Base-by-base conservation (phyloP, 306 rosid genomes). In the Gynostemma pentaphyllum region DNA sequence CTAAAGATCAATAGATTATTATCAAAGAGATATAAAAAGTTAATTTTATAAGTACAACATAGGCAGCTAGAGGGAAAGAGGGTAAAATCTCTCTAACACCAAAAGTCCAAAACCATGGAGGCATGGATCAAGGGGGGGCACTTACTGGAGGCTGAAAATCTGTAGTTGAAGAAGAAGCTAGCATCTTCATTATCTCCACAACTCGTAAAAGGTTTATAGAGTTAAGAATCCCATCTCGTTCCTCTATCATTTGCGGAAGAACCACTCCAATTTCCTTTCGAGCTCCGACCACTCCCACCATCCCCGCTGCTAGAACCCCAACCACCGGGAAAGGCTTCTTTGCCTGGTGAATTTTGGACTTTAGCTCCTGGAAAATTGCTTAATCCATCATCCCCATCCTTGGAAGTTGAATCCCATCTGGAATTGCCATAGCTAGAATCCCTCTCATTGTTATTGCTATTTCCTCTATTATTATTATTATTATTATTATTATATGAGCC, bases 281-380 rank as follows among this genome's bases (percentile, higher is more conserved):
- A 53, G n/a, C 16, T 28, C 12, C 40, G 39, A 52, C 60, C 60
- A 15, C 22, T 53, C 22, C 61, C 39, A 28, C 40, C 61, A 37
- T 39, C 14, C 27, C 37, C 22, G 1, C 26, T 24, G 2, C 24
- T 37, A 5, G 66, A 30, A 34, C 72, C 89, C 90, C 96, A 85
- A 42, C 87, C 84, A 68, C 97, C 95, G 6, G 95, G 96, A 32
- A 88, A 88, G 63, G 96, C 94, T 74, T 88, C 96, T 72, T 79
- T 88, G 68, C 94, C 96, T 10, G 96, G 96, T 45, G 96, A 85
- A 61, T 83, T 88, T 76, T 81, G 89, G 71, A 77, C 78, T 77
- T 86, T 83, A 5, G 95, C 95, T 19, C 95, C 97, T 10, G 89
- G 85, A 64, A 81, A 82, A 53, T 66, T 84, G 55, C 82, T 81